Percentiles rank a stretch among this genome's conserved stretches.
Conservation (phyloP, 2,329 filamentous ascomycete genomes). For the Teratosphaeria nubilosa region DNA sequence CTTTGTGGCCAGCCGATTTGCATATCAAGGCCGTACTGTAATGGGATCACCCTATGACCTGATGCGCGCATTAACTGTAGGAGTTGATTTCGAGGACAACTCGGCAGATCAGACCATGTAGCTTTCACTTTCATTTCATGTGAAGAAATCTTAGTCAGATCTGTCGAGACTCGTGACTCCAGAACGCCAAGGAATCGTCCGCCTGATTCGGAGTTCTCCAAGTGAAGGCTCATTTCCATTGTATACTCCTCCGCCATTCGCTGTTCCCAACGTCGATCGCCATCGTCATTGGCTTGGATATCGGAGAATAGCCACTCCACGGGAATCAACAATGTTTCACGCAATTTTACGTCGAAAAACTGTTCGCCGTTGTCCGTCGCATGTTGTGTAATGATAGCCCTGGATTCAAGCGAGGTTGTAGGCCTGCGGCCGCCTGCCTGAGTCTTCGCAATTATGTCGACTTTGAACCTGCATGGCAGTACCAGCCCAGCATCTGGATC, state of each 20-base stretch:
- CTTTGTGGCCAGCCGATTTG: slow-evolving; percentile 19
- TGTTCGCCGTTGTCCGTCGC: background rate
- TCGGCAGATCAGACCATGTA: slow-evolving; percentile 23
- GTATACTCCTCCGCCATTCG: slow-evolving; percentile 12
- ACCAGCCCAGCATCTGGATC: slow-evolving; percentile 9
- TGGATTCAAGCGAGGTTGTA: slow-evolving; percentile 3
- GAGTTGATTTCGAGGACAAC: slow-evolving; percentile 12
- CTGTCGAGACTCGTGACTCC: slow-evolving; percentile 5
- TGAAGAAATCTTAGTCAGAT: slow-evolving; percentile 1
- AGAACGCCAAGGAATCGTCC: slow-evolving; percentile 21
- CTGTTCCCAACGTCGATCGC: slow-evolving; percentile 11
- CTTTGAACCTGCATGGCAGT: slow-evolving; percentile 13
- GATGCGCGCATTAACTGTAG: slow-evolving; percentile 14
- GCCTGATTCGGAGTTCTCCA: slow-evolving; percentile 20
- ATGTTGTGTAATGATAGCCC: slow-evolving; percentile 9
- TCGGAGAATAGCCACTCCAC: slow-evolving; percentile 12
- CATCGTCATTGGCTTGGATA: slow-evolving; percentile 8
- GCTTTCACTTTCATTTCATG: slow-evolving; percentile 16
- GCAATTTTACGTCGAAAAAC: slow-evolving; percentile 15
- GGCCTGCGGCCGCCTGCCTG: slow-evolving; percentile 1
- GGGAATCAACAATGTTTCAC: slow-evolving; percentile 14
- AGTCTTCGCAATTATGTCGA: slow-evolving; percentile 7
- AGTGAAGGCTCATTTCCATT: slow-evolving; percentile 20
- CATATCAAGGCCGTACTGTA: slow-evolving; percentile 16
- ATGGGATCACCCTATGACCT: slow-evolving; percentile 7